Percentiles rank a stretch among this genome's conserved stretches.
These are phyloP conservation scores for Prosopis cineraria DNA, from an alignment of 306 rosid genomes.

Conservation along the genomic window DNA sequence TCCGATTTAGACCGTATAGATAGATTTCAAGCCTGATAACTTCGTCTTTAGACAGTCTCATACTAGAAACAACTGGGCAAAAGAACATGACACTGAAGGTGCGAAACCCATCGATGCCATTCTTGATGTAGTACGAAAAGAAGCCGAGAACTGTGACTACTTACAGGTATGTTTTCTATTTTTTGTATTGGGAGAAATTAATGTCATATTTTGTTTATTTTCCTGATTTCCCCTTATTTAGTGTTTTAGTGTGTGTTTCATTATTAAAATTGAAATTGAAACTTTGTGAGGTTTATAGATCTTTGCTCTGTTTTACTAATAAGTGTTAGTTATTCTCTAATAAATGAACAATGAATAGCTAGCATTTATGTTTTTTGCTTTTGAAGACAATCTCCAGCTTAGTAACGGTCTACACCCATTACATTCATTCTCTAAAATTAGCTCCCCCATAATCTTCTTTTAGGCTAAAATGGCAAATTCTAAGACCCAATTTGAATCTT, in stretches of 20 bases:
- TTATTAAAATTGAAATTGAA: background rate
- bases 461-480: too few relatives aligned
- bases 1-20: background rate
- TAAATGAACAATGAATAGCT: too few relatives aligned
- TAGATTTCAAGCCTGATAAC: background rate
- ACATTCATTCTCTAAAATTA: too few relatives aligned
- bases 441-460: too few relatives aligned
- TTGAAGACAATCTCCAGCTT: too few relatives aligned
- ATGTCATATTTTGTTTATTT: background rate
- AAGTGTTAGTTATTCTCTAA: too few relatives aligned
- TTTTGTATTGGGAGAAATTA: too few relatives aligned
- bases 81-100: background rate
- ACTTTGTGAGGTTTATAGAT: too few relatives aligned
- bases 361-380: too few relatives aligned
- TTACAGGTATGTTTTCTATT: background rate
- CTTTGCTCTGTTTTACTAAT: too few relatives aligned
- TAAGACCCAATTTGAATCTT: too few relatives aligned
- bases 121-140: background rate
- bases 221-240: background rate
- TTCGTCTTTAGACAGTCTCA: background rate
- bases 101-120: background rate
- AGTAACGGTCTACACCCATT: too few relatives aligned
- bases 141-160: background rate
- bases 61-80: background rate
- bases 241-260: background rate